Evolutionary conservation across 192 early-diverging fungal genomes (phyloP).

Genomic region (Funneliformis geosporum): DNA sequence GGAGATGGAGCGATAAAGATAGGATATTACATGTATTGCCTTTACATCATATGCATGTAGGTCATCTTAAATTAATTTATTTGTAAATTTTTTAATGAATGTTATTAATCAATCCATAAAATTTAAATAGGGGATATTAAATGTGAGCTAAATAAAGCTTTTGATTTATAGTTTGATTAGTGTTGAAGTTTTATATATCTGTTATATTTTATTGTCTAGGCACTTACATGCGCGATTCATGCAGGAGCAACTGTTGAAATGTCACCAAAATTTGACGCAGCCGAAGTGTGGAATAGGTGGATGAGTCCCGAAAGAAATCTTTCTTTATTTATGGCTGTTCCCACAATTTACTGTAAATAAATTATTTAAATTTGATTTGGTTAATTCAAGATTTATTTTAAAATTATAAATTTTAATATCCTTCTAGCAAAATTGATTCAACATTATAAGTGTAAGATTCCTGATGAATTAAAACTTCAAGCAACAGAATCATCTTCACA

Average conservation of each 20-base stretch:
- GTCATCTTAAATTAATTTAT: conserved; percentile 16
- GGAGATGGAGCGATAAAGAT: conserved; percentile 70
- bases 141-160: conserved; percentile 24
- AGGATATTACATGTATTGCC: conserved; percentile 78
- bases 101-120: conserved; percentile 7
- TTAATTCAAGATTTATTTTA: neutral
- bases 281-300: conserved; percentile 66
- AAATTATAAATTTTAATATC: neutral
- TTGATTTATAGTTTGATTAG: neutral
- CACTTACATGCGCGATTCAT: conserved; percentile 66
- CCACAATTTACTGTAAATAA: conserved; percentile 73
- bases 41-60: conserved; percentile 83
- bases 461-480: conserved; percentile 35
- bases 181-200: neutral
- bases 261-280: conserved; percentile 66
- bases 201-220: conserved; percentile 50
- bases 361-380: neutral
- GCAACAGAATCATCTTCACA: conserved; percentile 56
- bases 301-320: conserved; percentile 54
- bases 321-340: conserved; percentile 86
- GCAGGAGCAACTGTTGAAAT: conserved; percentile 79
- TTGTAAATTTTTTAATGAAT: too few species aligned
- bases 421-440: conserved; percentile 61
- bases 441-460: conserved; percentile 52
- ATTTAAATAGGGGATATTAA: conserved; percentile 19